Base-by-base conservation (phyloP, 257 asterid genomes). In the Solanum clarkiae region DNA sequence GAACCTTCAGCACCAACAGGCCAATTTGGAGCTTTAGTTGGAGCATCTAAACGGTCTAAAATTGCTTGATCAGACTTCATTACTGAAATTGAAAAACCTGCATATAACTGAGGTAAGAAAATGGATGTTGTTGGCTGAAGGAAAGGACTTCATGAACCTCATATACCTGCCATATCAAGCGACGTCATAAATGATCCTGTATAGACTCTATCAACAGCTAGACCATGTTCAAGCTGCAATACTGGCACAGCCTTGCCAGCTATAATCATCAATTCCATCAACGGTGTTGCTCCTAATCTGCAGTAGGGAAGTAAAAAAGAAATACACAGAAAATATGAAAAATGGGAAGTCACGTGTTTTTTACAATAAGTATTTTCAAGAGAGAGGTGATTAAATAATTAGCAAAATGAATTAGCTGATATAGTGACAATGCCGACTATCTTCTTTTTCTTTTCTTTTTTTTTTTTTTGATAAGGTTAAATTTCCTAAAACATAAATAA, bases 121-220 rank as follows among this genome's bases (percentile, higher is more conserved):
- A 44, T 17, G 62, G 71, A 83, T 18, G 32, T 36, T 44, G 63
- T 24, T 54, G n/a, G 26, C 45, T 7, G 20, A 80, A 44, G 56
- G 22, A 15, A 59, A 47, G 57, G 53, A 10, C 69, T 66, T 60
- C 24, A 49, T 45, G 74, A 62, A 51, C 86, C 36, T 24, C 49
- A 68, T 88, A 53, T 85, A 93, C 99, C 98, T 84, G 98, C 98
- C 99, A 97, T 97, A 89, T 97, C 99, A 62, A 97, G 93, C 75
- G 99, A 97, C 53, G 99, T 95, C 99, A 97, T 93, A 89, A 97
- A 95, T 85, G 99, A 97, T 82, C 99, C 99, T 42, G 98, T 94
- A 87, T 97, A 95, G 56, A 97, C 98, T 90, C 98, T 93, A 85
- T 95, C 98, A 89, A 97, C 97, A 82, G 99, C 98, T 86, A 97